Evolutionary conservation across 1,139 yeast species (phyloP).

Genomic region (Zygosaccharomyces sapae): DNA sequence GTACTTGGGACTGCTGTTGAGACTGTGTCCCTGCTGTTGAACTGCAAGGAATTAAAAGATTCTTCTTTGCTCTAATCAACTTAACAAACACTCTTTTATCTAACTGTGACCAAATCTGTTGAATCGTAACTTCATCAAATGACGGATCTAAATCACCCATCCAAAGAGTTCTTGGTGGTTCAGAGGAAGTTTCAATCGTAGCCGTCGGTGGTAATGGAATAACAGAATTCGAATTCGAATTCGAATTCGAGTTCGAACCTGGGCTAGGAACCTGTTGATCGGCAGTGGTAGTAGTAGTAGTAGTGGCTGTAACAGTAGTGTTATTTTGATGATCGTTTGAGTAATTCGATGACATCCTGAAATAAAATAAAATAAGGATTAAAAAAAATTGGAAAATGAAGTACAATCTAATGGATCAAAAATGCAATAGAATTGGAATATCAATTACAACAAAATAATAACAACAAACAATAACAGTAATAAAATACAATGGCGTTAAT

Average conservation of each 20-base stretch:
- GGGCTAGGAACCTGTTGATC: not conserved
- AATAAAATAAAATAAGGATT: not conserved
- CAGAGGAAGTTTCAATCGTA: slow-evolving; percentile 40
- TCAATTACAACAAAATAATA: not conserved
- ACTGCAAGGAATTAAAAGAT: slow-evolving; percentile 34
- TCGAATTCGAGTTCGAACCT: not conserved
- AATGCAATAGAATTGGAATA: not conserved
- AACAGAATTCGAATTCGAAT: slow-evolving; percentile 6
- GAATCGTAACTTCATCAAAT: slow-evolving; percentile 71
- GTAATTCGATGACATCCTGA: not conserved
- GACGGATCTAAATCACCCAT: slow-evolving; percentile 92
- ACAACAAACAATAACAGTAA: not conserved
- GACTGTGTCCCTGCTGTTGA: slow-evolving; percentile 17
- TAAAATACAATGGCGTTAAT: not conserved
- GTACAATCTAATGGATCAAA: not conserved
- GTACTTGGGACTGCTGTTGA: slow-evolving; percentile 23
- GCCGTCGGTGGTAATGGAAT: slow-evolving; percentile 48
- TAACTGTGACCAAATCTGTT: slow-evolving; percentile 59
- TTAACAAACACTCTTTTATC: slow-evolving; percentile 53
- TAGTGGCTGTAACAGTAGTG: not conserved
- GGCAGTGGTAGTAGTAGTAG: not conserved
- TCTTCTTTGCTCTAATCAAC: slow-evolving; percentile 52
- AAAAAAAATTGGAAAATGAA: not conserved
- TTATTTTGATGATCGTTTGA: not conserved
- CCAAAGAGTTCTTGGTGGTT: slow-evolving; percentile 66